phyloP scores from a whole-genome alignment of 495 filamentous ascomycete species.

The Chaetomium fimeti region DNA sequence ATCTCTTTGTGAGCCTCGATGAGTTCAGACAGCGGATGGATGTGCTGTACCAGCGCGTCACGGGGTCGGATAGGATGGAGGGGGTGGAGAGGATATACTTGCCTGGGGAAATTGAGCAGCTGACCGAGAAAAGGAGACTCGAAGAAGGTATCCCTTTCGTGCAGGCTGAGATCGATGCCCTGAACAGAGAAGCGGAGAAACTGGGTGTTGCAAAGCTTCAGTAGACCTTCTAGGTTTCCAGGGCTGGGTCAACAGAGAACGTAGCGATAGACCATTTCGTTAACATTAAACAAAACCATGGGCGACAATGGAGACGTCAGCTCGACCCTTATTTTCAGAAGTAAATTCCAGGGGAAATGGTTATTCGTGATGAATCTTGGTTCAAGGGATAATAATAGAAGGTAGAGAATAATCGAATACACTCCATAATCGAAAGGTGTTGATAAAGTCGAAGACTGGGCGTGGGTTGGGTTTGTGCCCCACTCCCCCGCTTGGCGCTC shows the following conservation, averaged over 20 bases:
- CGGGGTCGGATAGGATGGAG: slow-evolving; percentile 61
- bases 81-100: slow-evolving; percentile 77
- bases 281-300: too few species aligned
- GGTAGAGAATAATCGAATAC: too few species aligned
- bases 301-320: too few species aligned
- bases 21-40: slow-evolving; percentile 72
- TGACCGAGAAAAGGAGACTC: slow-evolving; percentile 55
- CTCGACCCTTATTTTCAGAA: too few species aligned
- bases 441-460: too few species aligned
- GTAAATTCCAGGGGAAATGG: too few species aligned
- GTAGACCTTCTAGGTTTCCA: background rate
- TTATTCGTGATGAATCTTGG: too few species aligned
- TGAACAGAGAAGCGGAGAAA: slow-evolving; percentile 65
- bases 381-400: too few species aligned
- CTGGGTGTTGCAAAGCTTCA: slow-evolving; percentile 42
- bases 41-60: slow-evolving; percentile 63
- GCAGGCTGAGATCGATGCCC: slow-evolving; percentile 59
- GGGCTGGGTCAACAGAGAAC: background rate
- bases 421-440: too few species aligned
- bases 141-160: slow-evolving; percentile 64
- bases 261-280: too few species aligned
- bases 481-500: too few species aligned
- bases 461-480: too few species aligned
- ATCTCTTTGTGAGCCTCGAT: slow-evolving; percentile 68
- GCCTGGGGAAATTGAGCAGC: slow-evolving; percentile 73